Evolutionary conservation across 2,329 filamentous ascomycete genomes (phyloP), one percentile per base, ranked within the genome.

Genomic region (Alternaria rosae): DNA sequence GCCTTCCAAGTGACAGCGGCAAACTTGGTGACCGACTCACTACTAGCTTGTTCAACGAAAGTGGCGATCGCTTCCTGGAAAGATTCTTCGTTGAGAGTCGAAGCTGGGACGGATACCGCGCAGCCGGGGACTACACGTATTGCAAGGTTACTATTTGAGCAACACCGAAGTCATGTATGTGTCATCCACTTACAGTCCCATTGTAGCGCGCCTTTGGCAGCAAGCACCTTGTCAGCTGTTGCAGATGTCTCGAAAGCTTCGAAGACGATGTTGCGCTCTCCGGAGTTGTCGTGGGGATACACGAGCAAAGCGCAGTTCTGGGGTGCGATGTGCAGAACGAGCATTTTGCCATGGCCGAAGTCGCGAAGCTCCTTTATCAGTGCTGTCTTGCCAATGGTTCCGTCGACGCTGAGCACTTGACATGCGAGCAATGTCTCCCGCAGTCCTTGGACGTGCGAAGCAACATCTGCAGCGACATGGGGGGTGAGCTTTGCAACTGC

Each of bases 161-260:
- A 15, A 41, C 26, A 35, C 21, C n/a, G 13, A 26, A 10, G 13
- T 7, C 6, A 38, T 38, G 35, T 12, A 21, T 9, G 12, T 13
- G 13, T 26, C 20, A 3, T 41, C 8, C 2, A 60, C 58, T 51
- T 20, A 60, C 58, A 91, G 17, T 85, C 81, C 83, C 88, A 88
- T 58, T 80, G 69, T 0, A 91, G 73, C 2, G 87, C 83, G 25
- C 81, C 81, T 20, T 85, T 75, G 0, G 85, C 76, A 0, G 82
- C 81, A 2, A 90, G 78, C 1, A 89, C 85, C 13, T 82, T 76
- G 44, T 86, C 80, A 1, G 85, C 85, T 0, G 72, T 70, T 0
- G 89, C 80, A 0, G 88, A 88, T 0, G 85, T 81, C 70, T 91
- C 88, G 57, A 91, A 91, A 0, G 82, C 81, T 72, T 91, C 89